Conservation (phyloP, 2,329 filamentous ascomycete species). For the Drechslerella coelobrocha region DNA sequence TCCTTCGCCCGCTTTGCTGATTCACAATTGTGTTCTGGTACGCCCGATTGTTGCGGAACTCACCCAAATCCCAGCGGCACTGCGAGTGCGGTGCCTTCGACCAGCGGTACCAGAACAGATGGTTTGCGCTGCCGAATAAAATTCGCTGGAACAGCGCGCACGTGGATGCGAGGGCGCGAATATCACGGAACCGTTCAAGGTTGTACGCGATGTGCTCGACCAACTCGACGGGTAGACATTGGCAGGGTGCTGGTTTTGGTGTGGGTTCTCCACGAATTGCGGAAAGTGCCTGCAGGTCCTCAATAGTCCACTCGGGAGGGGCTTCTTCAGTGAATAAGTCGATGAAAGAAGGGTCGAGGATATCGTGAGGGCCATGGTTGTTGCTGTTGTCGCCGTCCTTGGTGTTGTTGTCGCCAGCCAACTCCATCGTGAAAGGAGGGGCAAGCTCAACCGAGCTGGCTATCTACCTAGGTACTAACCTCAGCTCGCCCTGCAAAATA, state of each 20-base stretch:
- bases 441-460: slow-evolving; percentile 5
- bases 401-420: not conserved
- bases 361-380: slow-evolving; percentile 28
- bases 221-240: slow-evolving; percentile 38
- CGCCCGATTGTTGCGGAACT: slow-evolving; percentile 32
- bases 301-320: slow-evolving; percentile 34
- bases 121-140: slow-evolving; percentile 35
- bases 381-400: slow-evolving; percentile 8
- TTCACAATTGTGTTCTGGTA: slow-evolving; percentile 48
- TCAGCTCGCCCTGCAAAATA: too few species aligned
- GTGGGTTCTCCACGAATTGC: slow-evolving; percentile 14
- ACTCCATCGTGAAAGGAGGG: slow-evolving; percentile 7
- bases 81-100: slow-evolving; percentile 35
- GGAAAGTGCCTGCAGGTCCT: slow-evolving; percentile 31
- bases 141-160: slow-evolving; percentile 37
- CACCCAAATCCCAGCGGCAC: slow-evolving; percentile 45
- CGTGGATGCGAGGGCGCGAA: slow-evolving; percentile 26
- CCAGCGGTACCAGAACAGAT: slow-evolving; percentile 47
- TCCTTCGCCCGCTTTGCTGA: slow-evolving; percentile 32
- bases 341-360: slow-evolving; percentile 42
- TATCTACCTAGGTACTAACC: not conserved
- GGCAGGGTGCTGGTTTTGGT: slow-evolving; percentile 19
- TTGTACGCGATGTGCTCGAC: slow-evolving; percentile 31
- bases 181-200: slow-evolving; percentile 32
- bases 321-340: slow-evolving; percentile 40